phyloP scores from a whole-genome alignment of 257 asterid genomes.

The Datura wrightii region DNA sequence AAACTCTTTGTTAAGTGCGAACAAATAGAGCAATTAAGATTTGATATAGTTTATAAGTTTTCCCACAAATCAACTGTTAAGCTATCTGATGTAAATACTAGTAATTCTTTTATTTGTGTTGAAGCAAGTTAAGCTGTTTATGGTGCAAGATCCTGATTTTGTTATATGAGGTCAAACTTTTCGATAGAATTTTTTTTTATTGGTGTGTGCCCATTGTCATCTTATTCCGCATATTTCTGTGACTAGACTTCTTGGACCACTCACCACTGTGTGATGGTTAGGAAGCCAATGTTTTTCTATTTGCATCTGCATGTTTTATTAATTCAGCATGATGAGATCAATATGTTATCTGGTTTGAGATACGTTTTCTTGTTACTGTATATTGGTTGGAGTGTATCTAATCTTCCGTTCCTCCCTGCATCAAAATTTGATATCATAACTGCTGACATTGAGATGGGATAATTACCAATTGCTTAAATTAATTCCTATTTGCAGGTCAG shows the following conservation, averaged over 20 bases:
- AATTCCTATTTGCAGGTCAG: constrained; percentile 1
- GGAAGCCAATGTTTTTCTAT: not conserved
- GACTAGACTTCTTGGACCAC: not conserved
- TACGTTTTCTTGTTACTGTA: not conserved
- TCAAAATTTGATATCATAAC: not conserved
- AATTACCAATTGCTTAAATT: not conserved
- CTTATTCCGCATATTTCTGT: not conserved
- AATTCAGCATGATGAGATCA: not conserved
- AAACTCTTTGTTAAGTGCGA: too few species aligned
- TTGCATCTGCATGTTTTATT: not conserved
- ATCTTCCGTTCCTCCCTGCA: not conserved
- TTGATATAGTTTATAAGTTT: not conserved
- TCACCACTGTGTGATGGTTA: not conserved
- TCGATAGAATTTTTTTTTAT: not conserved
- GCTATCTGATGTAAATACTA: not conserved
- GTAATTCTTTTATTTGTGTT: not conserved
- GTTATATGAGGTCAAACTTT: not conserved
- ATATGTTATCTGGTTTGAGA: constrained; percentile 4
- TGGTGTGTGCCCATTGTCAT: not conserved
- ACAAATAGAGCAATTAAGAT: not conserved
- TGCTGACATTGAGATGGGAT: not conserved
- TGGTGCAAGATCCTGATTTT: not conserved
- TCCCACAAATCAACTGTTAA: not conserved
- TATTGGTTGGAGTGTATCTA: not conserved
- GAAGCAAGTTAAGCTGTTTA: not conserved